Base-by-base conservation (phyloP, 768 basidiomycete genomes). In the Rhodocollybia butyracea region DNA sequence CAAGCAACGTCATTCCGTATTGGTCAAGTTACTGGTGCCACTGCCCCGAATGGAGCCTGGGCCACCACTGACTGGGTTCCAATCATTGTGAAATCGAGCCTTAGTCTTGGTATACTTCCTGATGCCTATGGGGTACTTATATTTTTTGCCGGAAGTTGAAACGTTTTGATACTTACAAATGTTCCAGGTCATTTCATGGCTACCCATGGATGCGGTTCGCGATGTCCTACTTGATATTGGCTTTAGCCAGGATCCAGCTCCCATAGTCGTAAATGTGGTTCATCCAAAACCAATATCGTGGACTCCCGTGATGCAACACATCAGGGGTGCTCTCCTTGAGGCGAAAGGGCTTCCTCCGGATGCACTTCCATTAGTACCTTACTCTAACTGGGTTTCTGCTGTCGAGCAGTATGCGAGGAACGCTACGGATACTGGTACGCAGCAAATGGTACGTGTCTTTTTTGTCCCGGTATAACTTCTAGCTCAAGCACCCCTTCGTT, bases 11-110 rank as follows among this genome's bases (percentile, higher is more conserved):
- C 67, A 10, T 47, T 75, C 21, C 63, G 75, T 8, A 62, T 76
- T 29, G 73, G 73, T 3, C 75, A 76, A 58, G 65, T 76, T 21
- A 63, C 64, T 34, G 75, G 73, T n/a, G n/a, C n/a, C n/a, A 69
- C 68, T 1, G 17, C 11, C 1, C 65, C 65, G 4, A 70, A 65
- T 22, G 75, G 74, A 2, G 70, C 70, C 10, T 77, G 76, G 76
- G 62, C 70, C 3, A 66, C 64, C 6, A 68, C 61, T 1, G 73
- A 76, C 24, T 76, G 75, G 73, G 59, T 76, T 11, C 73, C 75
- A 0, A 70, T 71, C 42, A 60, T 74, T 2, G 60, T 73, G n/a
- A 73, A 74, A 54, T 70, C 73, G 5, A 70, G 71, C 55, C 12
- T 65, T 4, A 47, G 59, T 6, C 55, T 71, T 5, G 27, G 27